A percentile compares a stretch with the other conserved stretches of the same genome.
phyloP scores from a whole-genome alignment of 306 rosid genomes.

The Gillenia trifoliata region DNA sequence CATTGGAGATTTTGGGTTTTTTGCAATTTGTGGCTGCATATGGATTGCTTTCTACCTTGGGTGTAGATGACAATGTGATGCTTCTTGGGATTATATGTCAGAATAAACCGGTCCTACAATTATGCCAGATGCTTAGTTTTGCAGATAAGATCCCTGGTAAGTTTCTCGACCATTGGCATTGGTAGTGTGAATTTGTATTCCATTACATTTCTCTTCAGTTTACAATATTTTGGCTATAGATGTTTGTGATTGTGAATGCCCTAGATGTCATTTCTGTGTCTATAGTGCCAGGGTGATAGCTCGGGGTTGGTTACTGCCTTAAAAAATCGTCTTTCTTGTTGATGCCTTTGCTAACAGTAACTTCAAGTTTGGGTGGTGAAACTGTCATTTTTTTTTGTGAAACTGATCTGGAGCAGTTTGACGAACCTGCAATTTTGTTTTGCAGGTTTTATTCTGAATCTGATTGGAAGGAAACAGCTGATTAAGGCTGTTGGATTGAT shows the following conservation, averaged over 20 bases:
- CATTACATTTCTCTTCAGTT: neutral
- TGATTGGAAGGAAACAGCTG: constrained; percentile 28
- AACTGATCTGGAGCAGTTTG: neutral
- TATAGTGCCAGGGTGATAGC: neutral
- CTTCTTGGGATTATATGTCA: constrained; percentile 36
- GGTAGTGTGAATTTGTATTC: neutral
- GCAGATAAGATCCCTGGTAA: constrained; percentile 42
- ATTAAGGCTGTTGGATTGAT: constrained; percentile 51
- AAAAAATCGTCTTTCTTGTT: neutral
- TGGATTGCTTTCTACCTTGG: constrained; percentile 36
- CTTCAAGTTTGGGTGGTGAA: neutral
- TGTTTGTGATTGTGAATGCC: neutral
- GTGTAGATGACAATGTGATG: constrained; percentile 33
- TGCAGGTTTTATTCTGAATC: constrained; percentile 42
- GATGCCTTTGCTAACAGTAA: neutral
- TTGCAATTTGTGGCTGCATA: constrained; percentile 42
- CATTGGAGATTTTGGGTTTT: constrained; percentile 42
- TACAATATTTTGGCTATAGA: constrained; percentile 30
- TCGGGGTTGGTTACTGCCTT: neutral
- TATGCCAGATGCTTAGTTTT: constrained; percentile 34
- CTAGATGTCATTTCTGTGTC: neutral
- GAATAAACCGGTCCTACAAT: constrained; percentile 35
- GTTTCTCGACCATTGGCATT: constrained; percentile 3
- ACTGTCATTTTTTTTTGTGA: too few relatives aligned
- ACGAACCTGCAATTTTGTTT: constrained; percentile 2